phyloP scores from a whole-genome alignment of 192 early-diverging fungal species.

The Linnemannia schmuckeri region DNA sequence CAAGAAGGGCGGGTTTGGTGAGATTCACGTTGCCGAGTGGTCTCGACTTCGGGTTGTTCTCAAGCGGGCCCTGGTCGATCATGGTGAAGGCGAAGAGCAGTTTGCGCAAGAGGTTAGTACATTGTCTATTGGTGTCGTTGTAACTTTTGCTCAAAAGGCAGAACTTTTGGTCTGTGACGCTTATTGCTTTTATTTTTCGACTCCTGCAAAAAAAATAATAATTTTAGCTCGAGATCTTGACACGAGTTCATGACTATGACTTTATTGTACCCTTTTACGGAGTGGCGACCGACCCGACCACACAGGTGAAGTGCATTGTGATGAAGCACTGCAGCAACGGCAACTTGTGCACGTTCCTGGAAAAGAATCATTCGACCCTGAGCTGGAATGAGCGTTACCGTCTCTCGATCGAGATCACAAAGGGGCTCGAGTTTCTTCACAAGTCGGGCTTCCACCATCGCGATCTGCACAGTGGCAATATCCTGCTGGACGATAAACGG shows the following conservation, averaged over 20 bases:
- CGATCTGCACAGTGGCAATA: conserved; percentile 63
- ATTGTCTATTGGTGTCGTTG: not conserved
- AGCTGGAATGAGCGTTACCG: conserved; percentile 52
- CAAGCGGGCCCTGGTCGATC: conserved; percentile 36
- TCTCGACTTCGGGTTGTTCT: conserved; percentile 41
- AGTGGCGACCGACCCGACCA: conserved; percentile 31
- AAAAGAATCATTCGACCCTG: conserved; percentile 33
- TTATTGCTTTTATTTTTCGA: not conserved
- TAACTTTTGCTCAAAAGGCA: not conserved
- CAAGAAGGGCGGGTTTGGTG: conserved; percentile 51
- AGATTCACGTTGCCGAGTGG: conserved; percentile 53
- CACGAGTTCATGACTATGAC: conserved; percentile 52
- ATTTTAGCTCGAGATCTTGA: conserved; percentile 46
- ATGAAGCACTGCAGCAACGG: conserved; percentile 57
- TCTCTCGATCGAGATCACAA: conserved; percentile 53
- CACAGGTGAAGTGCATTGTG: conserved; percentile 43
- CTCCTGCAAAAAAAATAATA: not conserved
- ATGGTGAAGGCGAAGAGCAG: conserved; percentile 40
- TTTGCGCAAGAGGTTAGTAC: conserved; percentile 52
- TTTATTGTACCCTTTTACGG: conserved; percentile 54
- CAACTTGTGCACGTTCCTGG: conserved; percentile 45
- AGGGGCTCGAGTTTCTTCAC: conserved; percentile 58
- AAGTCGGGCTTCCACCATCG: conserved; percentile 58
- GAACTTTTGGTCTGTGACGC: not conserved
- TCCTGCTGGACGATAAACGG: conserved; percentile 54